Evolutionary conservation across 768 basidiomycete genomes (phyloP).

Genomic region (Lyophyllum semitale): DNA sequence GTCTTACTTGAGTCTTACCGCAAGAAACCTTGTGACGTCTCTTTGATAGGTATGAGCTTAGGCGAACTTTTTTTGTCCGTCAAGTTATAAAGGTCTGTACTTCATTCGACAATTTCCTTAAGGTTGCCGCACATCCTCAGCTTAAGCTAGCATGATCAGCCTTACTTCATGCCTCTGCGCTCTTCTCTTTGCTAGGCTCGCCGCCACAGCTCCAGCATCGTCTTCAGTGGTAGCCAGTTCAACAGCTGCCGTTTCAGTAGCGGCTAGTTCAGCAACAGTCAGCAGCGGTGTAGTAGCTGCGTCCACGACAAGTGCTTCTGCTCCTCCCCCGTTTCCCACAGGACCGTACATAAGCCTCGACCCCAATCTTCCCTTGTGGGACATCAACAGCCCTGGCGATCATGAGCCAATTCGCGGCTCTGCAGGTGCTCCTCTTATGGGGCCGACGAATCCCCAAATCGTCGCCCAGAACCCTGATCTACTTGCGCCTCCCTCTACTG

Average conservation of each 20-base stretch:
- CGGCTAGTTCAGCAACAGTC: slow-evolving; percentile 16
- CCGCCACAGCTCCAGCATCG: slow-evolving; percentile 28
- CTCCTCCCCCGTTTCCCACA: slow-evolving; percentile 38
- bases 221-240: slow-evolving; percentile 16
- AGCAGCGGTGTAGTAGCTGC: slow-evolving; percentile 15
- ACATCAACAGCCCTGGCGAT: slow-evolving; percentile 21
- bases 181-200: slow-evolving; percentile 31
- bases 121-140: background rate
- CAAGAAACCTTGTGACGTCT: background rate
- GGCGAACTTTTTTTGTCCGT: background rate
- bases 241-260: too few relatives aligned
- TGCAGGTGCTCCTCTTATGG: slow-evolving; percentile 43
- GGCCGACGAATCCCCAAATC: slow-evolving; percentile 40
- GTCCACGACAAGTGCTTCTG: slow-evolving; percentile 19
- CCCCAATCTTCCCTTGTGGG: slow-evolving; percentile 47
- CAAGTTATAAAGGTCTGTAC: slow-evolving; percentile 10
- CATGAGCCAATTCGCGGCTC: slow-evolving; percentile 39
- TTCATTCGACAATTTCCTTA: background rate
- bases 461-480: slow-evolving; percentile 46
- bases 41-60: background rate
- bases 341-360: slow-evolving; percentile 40
- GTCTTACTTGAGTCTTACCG: background rate
- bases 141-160: slow-evolving; percentile 33
- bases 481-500: slow-evolving; percentile 46
- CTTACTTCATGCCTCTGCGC: slow-evolving; percentile 34